Percentiles rank a stretch among this genome's conserved stretches.
Evolutionary conservation across 1,284 basidiomycete species (phyloP).

Genomic region (Tilletia indica): DNA sequence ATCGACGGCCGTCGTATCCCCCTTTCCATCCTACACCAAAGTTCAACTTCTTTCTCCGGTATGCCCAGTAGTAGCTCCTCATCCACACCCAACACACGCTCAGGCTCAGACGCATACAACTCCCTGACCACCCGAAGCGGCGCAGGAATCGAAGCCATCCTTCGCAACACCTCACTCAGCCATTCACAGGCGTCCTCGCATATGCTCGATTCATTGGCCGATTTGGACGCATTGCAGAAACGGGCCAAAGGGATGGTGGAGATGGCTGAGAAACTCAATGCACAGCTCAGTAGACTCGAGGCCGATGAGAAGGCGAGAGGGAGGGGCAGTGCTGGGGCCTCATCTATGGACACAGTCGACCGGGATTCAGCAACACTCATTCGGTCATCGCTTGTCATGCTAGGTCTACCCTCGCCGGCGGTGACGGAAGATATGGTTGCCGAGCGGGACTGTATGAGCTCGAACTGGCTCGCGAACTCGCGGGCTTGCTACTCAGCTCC

Average conservation of each 20-base stretch:
- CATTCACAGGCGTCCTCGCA: slow-evolving; percentile 48
- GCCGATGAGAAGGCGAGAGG: slow-evolving; percentile 29
- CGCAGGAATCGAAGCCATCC: slow-evolving; percentile 21
- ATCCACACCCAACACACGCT: not conserved
- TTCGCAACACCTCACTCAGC: not conserved
- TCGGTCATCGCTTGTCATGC: slow-evolving; percentile 78
- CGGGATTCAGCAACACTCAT: slow-evolving; percentile 66
- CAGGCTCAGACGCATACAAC: not conserved
- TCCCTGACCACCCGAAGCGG: not conserved
- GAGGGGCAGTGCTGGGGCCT: not conserved
- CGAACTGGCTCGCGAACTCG: slow-evolving; percentile 80
- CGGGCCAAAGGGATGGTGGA: slow-evolving; percentile 88
- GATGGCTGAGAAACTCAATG: slow-evolving; percentile 81
- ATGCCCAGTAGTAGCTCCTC: slow-evolving; percentile 9
- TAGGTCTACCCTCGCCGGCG: slow-evolving; percentile 77
- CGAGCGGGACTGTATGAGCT: slow-evolving; percentile 77
- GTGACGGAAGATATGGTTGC: slow-evolving; percentile 86
- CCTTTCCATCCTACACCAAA: not conserved
- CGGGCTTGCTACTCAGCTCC: slow-evolving; percentile 67
- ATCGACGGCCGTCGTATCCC: slow-evolving; percentile 31
- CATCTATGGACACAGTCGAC: slow-evolving; percentile 63
- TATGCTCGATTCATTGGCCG: slow-evolving; percentile 77
- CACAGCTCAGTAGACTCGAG: slow-evolving; percentile 70
- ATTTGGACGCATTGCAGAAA: slow-evolving; percentile 85
- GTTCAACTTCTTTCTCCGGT: not conserved